Evolutionary conservation across 2,329 filamentous ascomycete species (phyloP).

Genomic region (Colletotrichum musicola): DNA sequence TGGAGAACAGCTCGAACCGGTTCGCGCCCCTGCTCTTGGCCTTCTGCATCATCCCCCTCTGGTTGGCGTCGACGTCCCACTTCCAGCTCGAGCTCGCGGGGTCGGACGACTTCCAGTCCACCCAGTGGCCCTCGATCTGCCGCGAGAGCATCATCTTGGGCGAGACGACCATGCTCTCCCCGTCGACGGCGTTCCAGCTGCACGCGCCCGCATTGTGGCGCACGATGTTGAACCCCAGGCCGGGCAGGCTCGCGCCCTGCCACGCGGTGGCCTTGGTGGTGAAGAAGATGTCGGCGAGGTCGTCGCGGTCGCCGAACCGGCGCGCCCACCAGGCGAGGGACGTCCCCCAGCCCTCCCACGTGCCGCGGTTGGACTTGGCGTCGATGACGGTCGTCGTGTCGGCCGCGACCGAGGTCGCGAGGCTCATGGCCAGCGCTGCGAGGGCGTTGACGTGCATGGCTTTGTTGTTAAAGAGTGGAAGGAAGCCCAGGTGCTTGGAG

Average conservation of each 20-base stretch:
- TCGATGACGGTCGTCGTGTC: constrained; percentile 30
- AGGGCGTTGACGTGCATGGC: constrained; percentile 23
- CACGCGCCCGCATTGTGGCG: constrained; percentile 58
- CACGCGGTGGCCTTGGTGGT: constrained; percentile 46
- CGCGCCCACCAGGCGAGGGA: constrained; percentile 59
- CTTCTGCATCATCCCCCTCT: constrained; percentile 54
- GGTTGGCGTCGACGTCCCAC: constrained; percentile 55
- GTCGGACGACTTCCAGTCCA: constrained; percentile 51
- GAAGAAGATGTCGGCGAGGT: constrained; percentile 57
- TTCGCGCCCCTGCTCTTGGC: constrained; percentile 52
- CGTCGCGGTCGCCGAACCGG: constrained; percentile 54
- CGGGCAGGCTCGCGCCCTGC: constrained; percentile 49
- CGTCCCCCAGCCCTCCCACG: constrained; percentile 59
- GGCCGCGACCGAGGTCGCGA: constrained; percentile 12
- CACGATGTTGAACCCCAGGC: constrained; percentile 57
- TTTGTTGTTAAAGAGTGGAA: background rate
- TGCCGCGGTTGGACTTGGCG: constrained; percentile 50
- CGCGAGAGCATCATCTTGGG: constrained; percentile 52
- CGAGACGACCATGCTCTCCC: constrained; percentile 51
- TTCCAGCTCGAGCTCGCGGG: constrained; percentile 53
- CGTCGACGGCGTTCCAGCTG: constrained; percentile 50
- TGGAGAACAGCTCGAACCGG: constrained; percentile 59
- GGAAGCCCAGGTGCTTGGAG: background rate
- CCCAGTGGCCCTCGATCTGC: constrained; percentile 56
- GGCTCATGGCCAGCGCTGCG: constrained; percentile 16